Conservation (phyloP, 108 stramenopile species). For the Nitzschia palea region DNA sequence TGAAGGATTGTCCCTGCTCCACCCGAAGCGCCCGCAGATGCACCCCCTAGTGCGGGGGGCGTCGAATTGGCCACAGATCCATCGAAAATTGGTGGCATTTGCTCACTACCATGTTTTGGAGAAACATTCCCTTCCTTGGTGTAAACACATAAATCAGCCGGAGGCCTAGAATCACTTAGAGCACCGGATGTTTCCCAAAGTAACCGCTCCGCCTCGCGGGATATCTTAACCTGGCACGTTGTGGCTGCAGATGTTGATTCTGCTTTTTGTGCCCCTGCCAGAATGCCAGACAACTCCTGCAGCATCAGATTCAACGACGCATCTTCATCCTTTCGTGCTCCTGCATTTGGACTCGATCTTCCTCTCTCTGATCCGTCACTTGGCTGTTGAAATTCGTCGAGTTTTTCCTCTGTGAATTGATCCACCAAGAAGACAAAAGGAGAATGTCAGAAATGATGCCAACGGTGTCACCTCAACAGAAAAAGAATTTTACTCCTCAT, state of each 20-base stretch:
- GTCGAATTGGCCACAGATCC: slow-evolving; percentile 77
- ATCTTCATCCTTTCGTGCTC: slow-evolving; percentile 1
- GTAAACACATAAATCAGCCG: slow-evolving; percentile 58
- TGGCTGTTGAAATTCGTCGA: slow-evolving; percentile 34
- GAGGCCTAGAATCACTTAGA: slow-evolving; percentile 62
- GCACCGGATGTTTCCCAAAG: slow-evolving; percentile 63
- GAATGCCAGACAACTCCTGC: slow-evolving; percentile 15
- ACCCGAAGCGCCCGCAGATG: slow-evolving; percentile 42
- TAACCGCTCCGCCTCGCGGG: slow-evolving; percentile 42
- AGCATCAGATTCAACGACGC: slow-evolving; percentile 17
- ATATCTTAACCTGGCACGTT: slow-evolving; percentile 18
- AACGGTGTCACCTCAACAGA: too few relatives aligned
- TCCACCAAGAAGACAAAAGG: neutral
- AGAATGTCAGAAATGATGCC: neutral
- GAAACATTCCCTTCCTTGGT: slow-evolving; percentile 24
- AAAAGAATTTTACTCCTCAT: too few relatives aligned
- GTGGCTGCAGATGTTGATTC: slow-evolving; percentile 1
- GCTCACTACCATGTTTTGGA: slow-evolving; percentile 8
- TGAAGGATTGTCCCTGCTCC: slow-evolving; percentile 78
- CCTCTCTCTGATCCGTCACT: neutral
- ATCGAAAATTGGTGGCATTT: slow-evolving; percentile 67
- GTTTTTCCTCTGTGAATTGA: slow-evolving; percentile 40
- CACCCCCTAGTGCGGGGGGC: slow-evolving; percentile 48
- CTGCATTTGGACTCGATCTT: neutral
- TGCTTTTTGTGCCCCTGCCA: neutral